Conservation (phyloP, 169 alveolate genomes). For the Babesia caballi region DNA sequence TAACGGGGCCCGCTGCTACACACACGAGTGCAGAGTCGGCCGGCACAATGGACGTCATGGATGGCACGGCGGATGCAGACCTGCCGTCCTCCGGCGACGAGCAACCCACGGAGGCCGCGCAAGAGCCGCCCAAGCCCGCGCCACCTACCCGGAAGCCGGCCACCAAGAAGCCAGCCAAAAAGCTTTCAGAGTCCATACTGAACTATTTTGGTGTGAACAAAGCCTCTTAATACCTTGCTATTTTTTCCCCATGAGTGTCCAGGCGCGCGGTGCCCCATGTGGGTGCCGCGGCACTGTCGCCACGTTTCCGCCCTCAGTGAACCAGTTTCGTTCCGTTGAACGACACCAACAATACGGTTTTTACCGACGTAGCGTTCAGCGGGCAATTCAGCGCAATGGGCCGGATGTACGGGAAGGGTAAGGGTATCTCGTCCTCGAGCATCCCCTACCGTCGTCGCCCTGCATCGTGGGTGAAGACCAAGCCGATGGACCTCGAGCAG, state of each 20-base stretch:
- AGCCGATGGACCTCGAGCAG: constrained; percentile 91
- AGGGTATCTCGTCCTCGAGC: constrained; percentile 91
- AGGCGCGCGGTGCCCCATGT: constrained; percentile 21
- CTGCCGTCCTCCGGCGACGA: too few relatives aligned
- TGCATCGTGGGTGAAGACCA: constrained; percentile 96
- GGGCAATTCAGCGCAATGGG: constrained; percentile 75
- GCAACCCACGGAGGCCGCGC: neutral
- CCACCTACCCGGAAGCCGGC: too few relatives aligned
- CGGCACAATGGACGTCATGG: too few relatives aligned
- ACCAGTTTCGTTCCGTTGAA: neutral
- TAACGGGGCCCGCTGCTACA: neutral
- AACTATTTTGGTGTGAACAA: neutral
- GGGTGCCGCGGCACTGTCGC: neutral
- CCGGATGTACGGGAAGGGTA: constrained; percentile 89
- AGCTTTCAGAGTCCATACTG: neutral
- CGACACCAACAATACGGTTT: neutral
- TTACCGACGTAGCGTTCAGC: neutral
- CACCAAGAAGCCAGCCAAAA: neutral
- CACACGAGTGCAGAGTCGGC: neutral
- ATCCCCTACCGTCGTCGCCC: constrained; percentile 96
- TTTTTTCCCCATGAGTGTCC: constrained; percentile 2
- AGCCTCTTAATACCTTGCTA: neutral
- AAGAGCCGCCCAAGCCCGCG: neutral
- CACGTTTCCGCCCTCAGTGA: neutral
- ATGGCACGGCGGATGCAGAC: too few relatives aligned